Evolutionary conservation across 2,329 filamentous ascomycete species (phyloP), one percentile per base, ranked within the genome.

Genomic region (Colletotrichum kahawae): DNA sequence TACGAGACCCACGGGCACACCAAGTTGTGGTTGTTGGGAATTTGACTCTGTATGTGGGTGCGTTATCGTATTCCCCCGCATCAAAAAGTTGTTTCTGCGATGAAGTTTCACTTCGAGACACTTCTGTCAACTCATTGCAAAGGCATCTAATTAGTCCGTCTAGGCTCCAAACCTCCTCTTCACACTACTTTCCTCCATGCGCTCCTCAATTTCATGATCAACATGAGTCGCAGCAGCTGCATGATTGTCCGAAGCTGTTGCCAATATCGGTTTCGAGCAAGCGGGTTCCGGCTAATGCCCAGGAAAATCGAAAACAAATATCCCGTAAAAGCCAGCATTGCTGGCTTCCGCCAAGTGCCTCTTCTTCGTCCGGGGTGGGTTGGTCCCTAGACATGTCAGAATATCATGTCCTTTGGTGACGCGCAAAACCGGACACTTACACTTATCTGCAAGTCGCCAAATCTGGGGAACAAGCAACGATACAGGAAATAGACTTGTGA

Each of bases 401-500:
- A 51, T 27, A 36, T 13, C 21, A 5, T 3, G 36, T 12, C 12
- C n/a, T 16, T 18, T 18, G 1, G 5, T 60, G 5, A n/a, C 5
- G 31, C 14, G 7, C 7, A 27, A 51, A 29, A 14, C 4, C 29
- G 24, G 33, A 79, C 4, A 80, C 83, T 77, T 74, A 85, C 83
- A 24, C 77, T 80, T 57, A 81, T 84, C 14, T 75, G 65, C 78
- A 83, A 82, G 48, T 86, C 82, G 4, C 67, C 64, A 76, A 81
- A 84, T 5, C 67, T 71, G 1, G 84, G 83, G 33, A 85, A 86
- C 43, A 85, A 54, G 66, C 83, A 81, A 7, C 77, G 78, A 59
- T 82, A 85, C 84, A 84, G 86, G 57, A 79, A 84, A 29, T 82
- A 76, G 0, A 76, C 77, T 74, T 86, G 84, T 4, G 78, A 81